Base-by-base conservation (phyloP, 2,329 filamentous ascomycete species). In the Fusarium poae region DNA sequence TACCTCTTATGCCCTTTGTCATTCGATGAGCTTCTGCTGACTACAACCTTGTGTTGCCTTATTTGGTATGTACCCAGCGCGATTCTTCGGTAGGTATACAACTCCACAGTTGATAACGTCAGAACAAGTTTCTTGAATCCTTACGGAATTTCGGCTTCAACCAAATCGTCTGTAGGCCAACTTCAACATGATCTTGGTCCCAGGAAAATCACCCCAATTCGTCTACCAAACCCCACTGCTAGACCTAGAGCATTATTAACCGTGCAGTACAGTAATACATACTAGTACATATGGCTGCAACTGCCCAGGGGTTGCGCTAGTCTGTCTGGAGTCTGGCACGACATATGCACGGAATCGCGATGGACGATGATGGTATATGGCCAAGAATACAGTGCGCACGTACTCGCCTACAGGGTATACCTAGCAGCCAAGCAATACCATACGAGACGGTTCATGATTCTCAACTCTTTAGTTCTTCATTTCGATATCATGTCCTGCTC, bases 291-390 rank as follows among this genome's bases (percentile, higher is more conserved):
- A 49, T n/a, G n/a, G 23, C 40, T 49, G 46, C 46, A 25, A 35
- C 32, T 34, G 32, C 30, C 32, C 48, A 50, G 23, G 37, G 43
- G 43, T 30, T 30, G 27, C 18, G 43, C 43, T 45, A 45, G 43
- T 42, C 62, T 40, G 54, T 50, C 43, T 50, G 51, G 69, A 45
- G 27, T 50, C 57, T 46, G 54, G 50, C 43, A 53, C 58, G 69
- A 27, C 52, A 57, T 46, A 49, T 62, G 61, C 40, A 30, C 50
- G 20, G 43, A 40, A 52, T 57, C 62, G 65, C 63, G 66, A 69
- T 69, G 62, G 58, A 56, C 39, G 57, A 67, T 63, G 62, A 70
- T 70, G 66, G 49, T 54, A 35, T 50, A 39, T 25, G n/a, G 30
- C 20, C 52, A 43, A 21, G 30, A 43, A n/a, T 49, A 49, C 46